Conservation (phyloP, 805 yeast genomes). For the Teunomyces panamensis region DNA sequence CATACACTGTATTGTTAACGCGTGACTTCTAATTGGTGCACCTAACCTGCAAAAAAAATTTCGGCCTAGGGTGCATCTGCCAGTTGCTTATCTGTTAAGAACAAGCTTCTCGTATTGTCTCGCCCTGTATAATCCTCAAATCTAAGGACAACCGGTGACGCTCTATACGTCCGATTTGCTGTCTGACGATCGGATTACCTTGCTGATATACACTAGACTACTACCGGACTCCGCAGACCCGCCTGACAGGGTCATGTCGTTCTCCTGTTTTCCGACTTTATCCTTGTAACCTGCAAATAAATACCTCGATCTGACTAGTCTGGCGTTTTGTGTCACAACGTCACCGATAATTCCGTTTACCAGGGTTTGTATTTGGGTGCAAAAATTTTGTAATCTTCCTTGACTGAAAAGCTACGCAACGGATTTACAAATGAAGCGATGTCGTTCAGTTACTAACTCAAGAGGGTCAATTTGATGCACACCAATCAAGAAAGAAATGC, state of each 20-base stretch:
- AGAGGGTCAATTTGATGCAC: no score
- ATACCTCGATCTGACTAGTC: not conserved
- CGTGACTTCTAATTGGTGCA: constrained; percentile 10
- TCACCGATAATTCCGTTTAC: constrained; percentile 4
- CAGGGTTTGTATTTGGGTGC: constrained; percentile 3
- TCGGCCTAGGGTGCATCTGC: not conserved
- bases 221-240: not conserved
- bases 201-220: not conserved
- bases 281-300: constrained; percentile 6
- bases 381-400: not conserved
- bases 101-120: not conserved
- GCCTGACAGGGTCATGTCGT: not conserved
- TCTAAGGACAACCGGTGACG: no score
- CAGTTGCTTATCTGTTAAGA: not conserved
- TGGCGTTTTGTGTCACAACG: not conserved
- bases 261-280: not conserved
- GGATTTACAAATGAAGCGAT: no score
- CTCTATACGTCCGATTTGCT: no score
- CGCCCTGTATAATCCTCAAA: no score
- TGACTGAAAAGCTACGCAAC: no score
- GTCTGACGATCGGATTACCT: not conserved
- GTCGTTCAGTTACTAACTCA: no score
- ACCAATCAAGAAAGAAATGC: no score
- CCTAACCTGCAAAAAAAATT: not conserved
- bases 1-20: constrained; percentile 8